These are phyloP conservation scores for Orbilia ellipsospora DNA, from an alignment of 2,329 filamentous ascomycete genomes.

Conservation along the genomic window DNA sequence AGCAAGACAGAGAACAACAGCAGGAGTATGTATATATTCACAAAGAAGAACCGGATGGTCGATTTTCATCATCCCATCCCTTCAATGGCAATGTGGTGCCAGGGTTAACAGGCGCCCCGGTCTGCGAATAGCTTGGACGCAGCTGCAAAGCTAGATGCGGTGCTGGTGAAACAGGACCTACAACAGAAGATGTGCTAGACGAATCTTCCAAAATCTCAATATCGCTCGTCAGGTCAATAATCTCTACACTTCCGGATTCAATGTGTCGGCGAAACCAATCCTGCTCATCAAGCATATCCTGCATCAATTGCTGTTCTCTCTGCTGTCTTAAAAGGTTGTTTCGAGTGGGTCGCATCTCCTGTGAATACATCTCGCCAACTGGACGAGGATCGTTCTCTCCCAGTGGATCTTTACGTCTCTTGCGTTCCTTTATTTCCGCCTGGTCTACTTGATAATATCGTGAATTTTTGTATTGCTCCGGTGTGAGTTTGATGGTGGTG, in stretches of 20 bases:
- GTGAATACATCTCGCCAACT: constrained; percentile 21
- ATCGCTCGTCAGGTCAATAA: too few species aligned
- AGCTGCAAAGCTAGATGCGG: too few species aligned
- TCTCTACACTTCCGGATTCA: neutral
- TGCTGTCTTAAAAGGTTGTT: constrained; percentile 27
- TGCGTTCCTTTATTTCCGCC: neutral
- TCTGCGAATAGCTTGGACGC: too few species aligned
- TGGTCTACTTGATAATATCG: constrained; percentile 29
- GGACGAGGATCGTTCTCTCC: constrained; percentile 16
- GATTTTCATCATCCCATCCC: too few species aligned
- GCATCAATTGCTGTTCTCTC: constrained; percentile 13
- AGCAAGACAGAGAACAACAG: too few species aligned
- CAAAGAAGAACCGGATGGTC: too few species aligned
- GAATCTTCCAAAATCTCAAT: too few species aligned
- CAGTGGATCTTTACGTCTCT: constrained; percentile 10
- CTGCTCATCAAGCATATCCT: constrained; percentile 5
- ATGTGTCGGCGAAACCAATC: neutral
- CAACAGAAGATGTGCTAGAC: too few species aligned
- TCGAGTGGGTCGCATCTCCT: constrained; percentile 8
- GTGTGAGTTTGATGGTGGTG: constrained; percentile 42
- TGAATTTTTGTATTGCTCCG: constrained; percentile 36
- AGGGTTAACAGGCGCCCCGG: too few species aligned
- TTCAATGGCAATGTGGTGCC: too few species aligned
- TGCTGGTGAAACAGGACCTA: too few species aligned
- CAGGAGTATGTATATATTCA: too few species aligned